phyloP scores from a whole-genome alignment of 2,329 filamentous ascomycete species.

The Zymoseptoria passerinii region DNA sequence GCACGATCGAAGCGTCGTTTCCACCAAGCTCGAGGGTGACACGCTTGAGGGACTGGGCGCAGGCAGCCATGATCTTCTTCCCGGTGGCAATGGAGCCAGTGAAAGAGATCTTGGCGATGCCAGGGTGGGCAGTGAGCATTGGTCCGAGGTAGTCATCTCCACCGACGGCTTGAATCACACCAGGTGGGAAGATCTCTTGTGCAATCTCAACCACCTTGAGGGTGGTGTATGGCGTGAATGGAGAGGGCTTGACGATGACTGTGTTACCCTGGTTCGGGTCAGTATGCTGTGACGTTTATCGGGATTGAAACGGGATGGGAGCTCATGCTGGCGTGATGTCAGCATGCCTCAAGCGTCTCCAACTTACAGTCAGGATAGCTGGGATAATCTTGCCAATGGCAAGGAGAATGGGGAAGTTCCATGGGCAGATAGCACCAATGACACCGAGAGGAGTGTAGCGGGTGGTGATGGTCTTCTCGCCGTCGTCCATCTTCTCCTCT shows the following conservation, averaged over 20 bases:
- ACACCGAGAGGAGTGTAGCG: constrained; percentile 43
- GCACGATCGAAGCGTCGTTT: constrained; percentile 54
- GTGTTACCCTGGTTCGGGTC: constrained; percentile 23
- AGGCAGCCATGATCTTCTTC: constrained; percentile 53
- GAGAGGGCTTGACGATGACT: constrained; percentile 34
- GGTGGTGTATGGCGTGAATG: constrained; percentile 50
- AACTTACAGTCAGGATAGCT: constrained; percentile 41
- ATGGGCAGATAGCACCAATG: constrained; percentile 39
- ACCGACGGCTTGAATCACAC: constrained; percentile 54
- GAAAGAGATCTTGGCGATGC: constrained; percentile 55
- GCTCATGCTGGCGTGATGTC: not conserved
- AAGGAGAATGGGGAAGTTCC: constrained; percentile 48
- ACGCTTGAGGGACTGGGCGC: constrained; percentile 50
- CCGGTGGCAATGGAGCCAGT: constrained; percentile 54
- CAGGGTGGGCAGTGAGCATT: constrained; percentile 51
- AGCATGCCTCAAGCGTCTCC: not conserved
- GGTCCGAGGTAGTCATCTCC: constrained; percentile 55
- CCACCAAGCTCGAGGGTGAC: constrained; percentile 55
- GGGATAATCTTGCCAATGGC: constrained; percentile 48
- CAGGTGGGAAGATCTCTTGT: constrained; percentile 50
- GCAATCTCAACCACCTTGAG: constrained; percentile 55
- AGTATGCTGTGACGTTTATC: not conserved
- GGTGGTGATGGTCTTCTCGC: constrained; percentile 40
- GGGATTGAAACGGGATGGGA: not conserved
- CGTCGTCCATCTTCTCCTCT: constrained; percentile 37